Evolutionary conservation across 2,329 filamentous ascomycete species (phyloP), one percentile per base, ranked within the genome.

Genomic region (Colletotrichum tofieldiae): DNA sequence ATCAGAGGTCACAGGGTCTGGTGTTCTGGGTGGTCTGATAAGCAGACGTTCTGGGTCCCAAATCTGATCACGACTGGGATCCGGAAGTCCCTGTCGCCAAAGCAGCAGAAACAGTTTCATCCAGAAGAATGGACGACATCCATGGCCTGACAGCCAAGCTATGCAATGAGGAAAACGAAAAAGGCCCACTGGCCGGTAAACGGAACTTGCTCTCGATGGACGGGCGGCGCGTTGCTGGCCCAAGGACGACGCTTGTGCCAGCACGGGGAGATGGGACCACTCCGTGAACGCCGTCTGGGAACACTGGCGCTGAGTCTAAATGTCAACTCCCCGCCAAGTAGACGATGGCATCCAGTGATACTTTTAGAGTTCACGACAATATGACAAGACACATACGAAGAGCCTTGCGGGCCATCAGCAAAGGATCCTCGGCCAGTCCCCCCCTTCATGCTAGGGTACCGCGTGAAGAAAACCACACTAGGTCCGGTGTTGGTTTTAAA

Each of bases 281-380:
- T 47, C 59, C 65, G 65, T 32, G 11, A 49, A 29, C 55, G 37
- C 59, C 59, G 59, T 14, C 35, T 70, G 26, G 35, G 39, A 51
- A 51, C 45, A 49, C 51, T 32, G 66, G 59, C 66, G 66, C 66
- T 49, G 66, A 69, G 60, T 51, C 60, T 51, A 56, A 51, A 41
- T 45, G 26, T 39, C 49, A 14, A 41, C 12, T 18, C 62, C 26
- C 60, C 52, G 35, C 45, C 54, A 65, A 70, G n/a, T 26, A 26
- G 49, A 23, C 23, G 26, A 35, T 49, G 39, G 11, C 64, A n/a
- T 20, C 32, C 32, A 54, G 29, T n/a, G 26, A 29, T 35, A 8
- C 59, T 54, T 65, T 67, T 56, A 56, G 65, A 56, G 58, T 65
- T 58, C 20, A 41, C 20, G 26, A 52, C 66, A 58, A 51, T 41